Evolutionary conservation across 306 rosid species (phyloP).

Genomic region (Sophora flavescens): DNA sequence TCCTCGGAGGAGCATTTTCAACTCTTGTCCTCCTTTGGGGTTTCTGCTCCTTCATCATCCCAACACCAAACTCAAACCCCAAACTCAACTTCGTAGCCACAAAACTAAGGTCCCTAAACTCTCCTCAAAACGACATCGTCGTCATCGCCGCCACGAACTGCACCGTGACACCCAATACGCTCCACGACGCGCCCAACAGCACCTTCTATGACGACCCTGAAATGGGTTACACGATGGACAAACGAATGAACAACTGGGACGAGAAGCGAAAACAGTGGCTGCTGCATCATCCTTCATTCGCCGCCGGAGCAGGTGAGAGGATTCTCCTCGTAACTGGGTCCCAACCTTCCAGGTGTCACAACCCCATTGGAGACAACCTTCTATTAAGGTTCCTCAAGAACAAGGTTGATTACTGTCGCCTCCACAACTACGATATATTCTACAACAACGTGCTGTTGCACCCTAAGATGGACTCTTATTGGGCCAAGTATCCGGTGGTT

Average conservation of each 20-base stretch:
- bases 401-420: conserved; percentile 83
- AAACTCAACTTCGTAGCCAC: conserved; percentile 10
- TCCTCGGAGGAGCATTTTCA: conserved; percentile 53
- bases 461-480: conserved; percentile 62
- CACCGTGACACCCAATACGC: neutral
- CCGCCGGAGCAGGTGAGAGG: conserved; percentile 39
- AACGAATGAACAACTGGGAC: conserved; percentile 69
- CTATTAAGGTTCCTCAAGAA: conserved; percentile 72
- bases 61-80: conserved; percentile 30
- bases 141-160: neutral
- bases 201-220: conserved; percentile 72
- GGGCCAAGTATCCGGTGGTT: conserved; percentile 80
- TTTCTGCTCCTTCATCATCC: conserved; percentile 46
- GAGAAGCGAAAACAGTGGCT: conserved; percentile 71
- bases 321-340: conserved; percentile 69
- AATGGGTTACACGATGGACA: conserved; percentile 60
- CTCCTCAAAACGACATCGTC: too few relatives aligned
- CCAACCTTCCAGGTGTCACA: conserved; percentile 64
- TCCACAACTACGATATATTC: conserved; percentile 68
- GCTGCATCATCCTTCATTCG: conserved; percentile 56
- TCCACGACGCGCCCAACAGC: conserved; percentile 50
- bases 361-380: conserved; percentile 71
- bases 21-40: conserved; percentile 56
- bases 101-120: neutral
- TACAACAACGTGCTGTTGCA: conserved; percentile 70